These are phyloP conservation scores for Paramecium sonneborni DNA, from an alignment of 73 alveolate species.

Conservation along the genomic window DNA sequence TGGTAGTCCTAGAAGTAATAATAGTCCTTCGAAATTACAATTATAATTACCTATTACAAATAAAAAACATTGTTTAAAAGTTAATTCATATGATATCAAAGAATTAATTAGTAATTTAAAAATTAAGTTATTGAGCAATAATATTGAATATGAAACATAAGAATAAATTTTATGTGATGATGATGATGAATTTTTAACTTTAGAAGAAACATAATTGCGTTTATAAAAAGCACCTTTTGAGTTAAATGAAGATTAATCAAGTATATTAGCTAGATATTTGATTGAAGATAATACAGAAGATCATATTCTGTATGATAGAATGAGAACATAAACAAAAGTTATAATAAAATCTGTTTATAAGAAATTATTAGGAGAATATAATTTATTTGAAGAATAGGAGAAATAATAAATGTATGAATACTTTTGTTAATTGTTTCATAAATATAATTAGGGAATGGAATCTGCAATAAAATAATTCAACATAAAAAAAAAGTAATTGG, in stretches of 20 bases:
- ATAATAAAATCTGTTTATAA: conserved; percentile 43
- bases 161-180: conserved; percentile 9
- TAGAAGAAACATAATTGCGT: not conserved
- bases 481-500: conserved; percentile 15
- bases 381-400: not conserved
- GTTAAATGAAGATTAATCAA: not conserved
- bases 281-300: conserved; percentile 49
- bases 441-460: conserved; percentile 45
- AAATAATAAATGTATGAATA: not conserved
- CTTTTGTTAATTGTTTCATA: not conserved
- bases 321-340: not conserved
- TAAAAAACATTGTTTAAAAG: not conserved
- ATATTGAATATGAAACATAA: conserved; percentile 19
- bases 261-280: conserved; percentile 1
- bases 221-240: conserved; percentile 23
- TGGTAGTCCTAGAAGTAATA: not conserved
- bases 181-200: not conserved
- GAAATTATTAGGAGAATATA: conserved; percentile 34
- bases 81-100: conserved; percentile 21
- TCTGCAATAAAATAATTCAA: conserved; percentile 16
- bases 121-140: not conserved
- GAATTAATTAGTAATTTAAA: not conserved
- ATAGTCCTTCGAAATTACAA: not conserved
- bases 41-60: not conserved
- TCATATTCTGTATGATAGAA: not conserved